Evolutionary conservation across 345 rosid genomes (phyloP).

Genomic region (Viola odorata): DNA sequence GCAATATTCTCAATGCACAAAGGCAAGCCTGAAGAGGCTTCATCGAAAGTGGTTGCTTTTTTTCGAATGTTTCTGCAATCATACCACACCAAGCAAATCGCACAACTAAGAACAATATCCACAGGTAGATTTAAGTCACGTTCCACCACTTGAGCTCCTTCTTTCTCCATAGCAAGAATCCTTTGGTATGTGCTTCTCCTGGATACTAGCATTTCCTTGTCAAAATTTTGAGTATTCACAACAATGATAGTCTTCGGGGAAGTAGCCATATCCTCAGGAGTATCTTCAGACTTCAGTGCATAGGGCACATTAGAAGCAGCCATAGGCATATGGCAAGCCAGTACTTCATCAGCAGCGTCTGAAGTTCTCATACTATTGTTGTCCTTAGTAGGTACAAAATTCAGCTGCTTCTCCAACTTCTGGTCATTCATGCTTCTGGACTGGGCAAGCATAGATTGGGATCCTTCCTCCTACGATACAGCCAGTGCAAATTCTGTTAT

Average conservation of each 20-base stretch:
- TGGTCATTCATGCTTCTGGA: conserved; percentile 21
- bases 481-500: conserved; percentile 7
- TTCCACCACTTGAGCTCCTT: conserved; percentile 78
- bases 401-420: conserved; percentile 39
- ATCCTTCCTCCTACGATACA: conserved; percentile 34
- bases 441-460: conserved; percentile 17
- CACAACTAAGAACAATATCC: conserved; percentile 63
- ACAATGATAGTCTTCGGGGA: conserved; percentile 42
- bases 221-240: conserved; percentile 68
- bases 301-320: conserved; percentile 21
- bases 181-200: conserved; percentile 79
- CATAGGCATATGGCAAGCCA: conserved; percentile 31
- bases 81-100: conserved; percentile 82
- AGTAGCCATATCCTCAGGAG: conserved; percentile 26
- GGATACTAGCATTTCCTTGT: conserved; percentile 78
- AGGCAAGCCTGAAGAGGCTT: conserved; percentile 58
- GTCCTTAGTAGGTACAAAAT: conserved; percentile 39
- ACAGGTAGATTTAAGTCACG: conserved; percentile 78
- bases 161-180: conserved; percentile 79
- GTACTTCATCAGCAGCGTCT: conserved; percentile 32
- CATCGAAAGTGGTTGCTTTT: conserved; percentile 44
- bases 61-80: conserved; percentile 49
- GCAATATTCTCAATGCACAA: conserved; percentile 74
- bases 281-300: conserved; percentile 32
- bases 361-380: conserved; percentile 18